Evolutionary conservation across 192 early-diverging fungal genomes (phyloP).

Genomic region (Rhizophagus sp.): DNA sequence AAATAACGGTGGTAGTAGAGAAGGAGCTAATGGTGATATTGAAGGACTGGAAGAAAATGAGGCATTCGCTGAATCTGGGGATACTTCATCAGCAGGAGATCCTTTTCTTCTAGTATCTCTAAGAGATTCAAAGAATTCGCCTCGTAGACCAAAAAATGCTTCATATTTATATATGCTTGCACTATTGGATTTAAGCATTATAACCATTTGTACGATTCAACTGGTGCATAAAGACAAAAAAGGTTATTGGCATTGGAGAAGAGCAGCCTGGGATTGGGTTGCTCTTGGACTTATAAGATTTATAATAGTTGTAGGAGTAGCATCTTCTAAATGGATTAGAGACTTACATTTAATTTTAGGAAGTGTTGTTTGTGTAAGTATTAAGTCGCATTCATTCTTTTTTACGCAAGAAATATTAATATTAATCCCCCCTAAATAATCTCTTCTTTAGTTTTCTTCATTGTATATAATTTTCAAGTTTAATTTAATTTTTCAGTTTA

Average conservation of each 20-base stretch:
- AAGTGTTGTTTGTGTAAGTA: slow-evolving; percentile 20
- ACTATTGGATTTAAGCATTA: slow-evolving; percentile 1
- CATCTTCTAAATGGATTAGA: slow-evolving; percentile 17
- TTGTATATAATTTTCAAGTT: slow-evolving; percentile 27
- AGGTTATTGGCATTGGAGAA: neutral
- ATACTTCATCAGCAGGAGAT: neutral
- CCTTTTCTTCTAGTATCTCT: slow-evolving; percentile 23
- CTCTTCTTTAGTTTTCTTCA: slow-evolving; percentile 16
- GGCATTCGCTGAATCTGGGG: neutral
- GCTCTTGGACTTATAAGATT: slow-evolving; percentile 9
- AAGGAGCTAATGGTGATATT: too few relatives aligned
- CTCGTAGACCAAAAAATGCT: slow-evolving; percentile 7
- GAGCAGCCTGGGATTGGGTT: slow-evolving; percentile 2
- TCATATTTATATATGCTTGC: slow-evolving; percentile 11
- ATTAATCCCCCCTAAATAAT: neutral
- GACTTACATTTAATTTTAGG: neutral
- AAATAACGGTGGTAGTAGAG: neutral
- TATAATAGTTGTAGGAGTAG: neutral
- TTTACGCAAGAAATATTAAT: neutral
- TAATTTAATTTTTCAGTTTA: slow-evolving; percentile 9
- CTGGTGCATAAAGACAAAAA: slow-evolving; percentile 1
- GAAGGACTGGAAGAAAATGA: neutral
- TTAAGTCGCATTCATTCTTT: neutral
- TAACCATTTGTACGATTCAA: neutral
- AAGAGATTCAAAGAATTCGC: neutral